A percentile compares a stretch with the other conserved stretches of the same genome.
Conservation (phyloP, 768 basidiomycete genomes). For the Kwoniella heveanensis region DNA sequence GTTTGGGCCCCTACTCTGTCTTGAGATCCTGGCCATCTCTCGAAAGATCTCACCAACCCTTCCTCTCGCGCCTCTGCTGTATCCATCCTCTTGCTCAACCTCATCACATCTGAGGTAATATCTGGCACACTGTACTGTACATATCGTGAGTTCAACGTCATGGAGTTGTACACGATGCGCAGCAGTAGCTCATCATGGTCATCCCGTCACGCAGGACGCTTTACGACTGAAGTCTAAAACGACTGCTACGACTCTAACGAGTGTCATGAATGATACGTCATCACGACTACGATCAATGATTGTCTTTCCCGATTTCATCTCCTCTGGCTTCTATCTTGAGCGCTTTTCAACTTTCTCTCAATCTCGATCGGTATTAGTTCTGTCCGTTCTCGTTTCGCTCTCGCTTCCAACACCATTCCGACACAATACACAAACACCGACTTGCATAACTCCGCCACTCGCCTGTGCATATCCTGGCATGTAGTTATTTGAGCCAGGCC, state of each 20-base stretch:
- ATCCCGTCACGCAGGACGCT: too few species aligned
- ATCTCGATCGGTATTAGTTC: neutral
- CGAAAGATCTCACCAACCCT: too few species aligned
- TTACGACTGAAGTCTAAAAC: neutral
- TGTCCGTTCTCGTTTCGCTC: neutral
- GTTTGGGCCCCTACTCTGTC: too few species aligned
- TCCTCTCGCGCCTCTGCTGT: too few species aligned
- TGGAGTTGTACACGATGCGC: too few species aligned
- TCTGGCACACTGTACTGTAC: too few species aligned
- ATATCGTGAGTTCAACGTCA: too few species aligned
- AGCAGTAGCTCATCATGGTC: too few species aligned
- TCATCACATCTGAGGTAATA: too few species aligned
- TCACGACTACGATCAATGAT: neutral
- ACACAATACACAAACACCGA: neutral
- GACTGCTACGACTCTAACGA: neutral
- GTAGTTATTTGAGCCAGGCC: slow-evolving; percentile 17
- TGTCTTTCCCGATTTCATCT: neutral
- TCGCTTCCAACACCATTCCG: neutral
- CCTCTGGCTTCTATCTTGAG: neutral
- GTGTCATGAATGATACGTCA: neutral
- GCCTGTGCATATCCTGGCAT: slow-evolving; percentile 8
- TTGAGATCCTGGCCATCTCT: too few species aligned
- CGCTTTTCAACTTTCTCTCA: neutral
- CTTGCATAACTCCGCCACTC: neutral
- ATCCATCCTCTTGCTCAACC: too few species aligned